A percentile compares a stretch with the other conserved stretches of the same genome.
phyloP scores from a whole-genome alignment of 805 yeast genomes.

The Ogataea trehalophila region DNA sequence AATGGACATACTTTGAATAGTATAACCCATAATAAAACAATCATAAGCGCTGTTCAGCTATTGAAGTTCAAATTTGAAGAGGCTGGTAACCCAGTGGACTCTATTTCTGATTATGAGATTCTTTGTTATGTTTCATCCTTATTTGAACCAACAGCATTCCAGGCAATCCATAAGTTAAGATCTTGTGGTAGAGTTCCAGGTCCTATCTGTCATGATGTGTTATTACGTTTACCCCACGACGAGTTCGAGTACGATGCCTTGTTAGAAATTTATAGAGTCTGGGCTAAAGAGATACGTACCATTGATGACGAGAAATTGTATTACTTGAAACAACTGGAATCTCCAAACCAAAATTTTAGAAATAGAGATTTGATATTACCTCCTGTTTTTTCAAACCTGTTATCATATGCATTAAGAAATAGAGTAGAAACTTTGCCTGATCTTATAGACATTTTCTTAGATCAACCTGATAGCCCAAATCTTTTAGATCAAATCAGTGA shows the following conservation, averaged over 20 bases:
- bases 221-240: constrained; percentile 22
- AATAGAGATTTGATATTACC: constrained; percentile 21
- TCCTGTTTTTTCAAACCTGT: constrained; percentile 25
- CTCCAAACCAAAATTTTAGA: constrained; percentile 1
- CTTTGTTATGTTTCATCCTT: constrained; percentile 27
- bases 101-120: constrained; percentile 18
- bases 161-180: constrained; percentile 15
- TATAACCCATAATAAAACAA: not conserved
- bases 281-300: constrained; percentile 13
- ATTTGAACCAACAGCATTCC: constrained; percentile 17
- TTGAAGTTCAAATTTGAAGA: constrained; percentile 22
- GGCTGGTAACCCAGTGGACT: not conserved
- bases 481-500: constrained; percentile 24
- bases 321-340: constrained; percentile 15
- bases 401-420: constrained; percentile 21
- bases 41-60: constrained; percentile 11
- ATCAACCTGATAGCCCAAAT: constrained; percentile 7
- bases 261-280: constrained; percentile 20
- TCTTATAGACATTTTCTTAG: constrained; percentile 16
- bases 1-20: not conserved
- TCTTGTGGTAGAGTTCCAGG: constrained; percentile 18
- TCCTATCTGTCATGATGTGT: constrained; percentile 26
- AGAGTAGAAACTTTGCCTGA: constrained; percentile 17
- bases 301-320: constrained; percentile 28
- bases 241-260: constrained; percentile 23